These are phyloP conservation scores for Beta macrorhiza DNA, from an alignment of 179 eudicot species.

Conservation along the genomic window DNA sequence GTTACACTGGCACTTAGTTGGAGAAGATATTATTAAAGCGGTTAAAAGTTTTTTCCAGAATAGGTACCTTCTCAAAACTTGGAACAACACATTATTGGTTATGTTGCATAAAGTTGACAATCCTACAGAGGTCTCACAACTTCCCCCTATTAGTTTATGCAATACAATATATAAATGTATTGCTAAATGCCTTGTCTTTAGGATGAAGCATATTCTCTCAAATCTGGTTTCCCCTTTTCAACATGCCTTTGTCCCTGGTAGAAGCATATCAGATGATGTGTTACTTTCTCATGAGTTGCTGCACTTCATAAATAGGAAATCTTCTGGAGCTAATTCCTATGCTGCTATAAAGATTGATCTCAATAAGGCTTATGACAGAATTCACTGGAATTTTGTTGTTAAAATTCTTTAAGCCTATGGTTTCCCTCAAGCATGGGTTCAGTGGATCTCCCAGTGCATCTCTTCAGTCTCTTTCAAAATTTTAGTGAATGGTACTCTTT, in stretches of 20 bases:
- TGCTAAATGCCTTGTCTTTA: neutral
- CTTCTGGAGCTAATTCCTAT: neutral
- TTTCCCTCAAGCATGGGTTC: neutral
- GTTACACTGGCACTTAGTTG: neutral
- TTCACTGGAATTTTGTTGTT: neutral
- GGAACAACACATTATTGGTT: neutral
- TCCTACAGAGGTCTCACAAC: neutral
- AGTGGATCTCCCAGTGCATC: neutral
- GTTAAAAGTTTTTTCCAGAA: neutral
- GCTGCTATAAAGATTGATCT: neutral
- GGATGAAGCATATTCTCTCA: rapidly evolving
- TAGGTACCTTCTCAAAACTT: neutral
- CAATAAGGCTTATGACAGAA: neutral
- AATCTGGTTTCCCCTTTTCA: neutral
- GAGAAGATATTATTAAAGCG: no score
- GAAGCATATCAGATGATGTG: neutral
- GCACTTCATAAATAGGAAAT: no score
- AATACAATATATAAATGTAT: neutral
- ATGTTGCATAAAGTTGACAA: neutral
- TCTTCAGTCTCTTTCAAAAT: neutral
- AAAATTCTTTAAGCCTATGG: neutral
- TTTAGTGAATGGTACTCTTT: neutral
- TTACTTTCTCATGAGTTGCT: neutral
- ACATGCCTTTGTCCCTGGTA: neutral
- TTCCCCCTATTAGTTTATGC: neutral